Conservation (phyloP, 1,139 yeast species). For the Kazachstania sp. region DNA sequence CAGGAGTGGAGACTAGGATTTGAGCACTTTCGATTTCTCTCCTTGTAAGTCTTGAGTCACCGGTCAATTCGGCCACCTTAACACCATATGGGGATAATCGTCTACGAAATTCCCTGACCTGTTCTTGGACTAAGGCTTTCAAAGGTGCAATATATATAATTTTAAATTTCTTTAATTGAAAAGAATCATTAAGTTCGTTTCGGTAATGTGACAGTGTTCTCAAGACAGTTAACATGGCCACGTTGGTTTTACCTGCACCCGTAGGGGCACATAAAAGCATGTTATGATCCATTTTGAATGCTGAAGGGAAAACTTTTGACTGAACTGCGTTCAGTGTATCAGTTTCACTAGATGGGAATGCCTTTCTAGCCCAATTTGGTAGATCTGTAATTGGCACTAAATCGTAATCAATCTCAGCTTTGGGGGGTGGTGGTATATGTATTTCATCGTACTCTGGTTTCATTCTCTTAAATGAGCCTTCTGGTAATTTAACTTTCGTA, state of each 20-base stretch:
- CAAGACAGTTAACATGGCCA: slow-evolving; percentile 74
- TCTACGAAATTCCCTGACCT: slow-evolving; percentile 75
- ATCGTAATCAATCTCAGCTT: slow-evolving; percentile 38
- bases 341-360: slow-evolving; percentile 65
- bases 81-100: slow-evolving; percentile 61
- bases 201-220: slow-evolving; percentile 52
- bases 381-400: slow-evolving; percentile 53
- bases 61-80: slow-evolving; percentile 82
- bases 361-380: slow-evolving; percentile 76
- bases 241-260: slow-evolving; percentile 97
- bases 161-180: slow-evolving; percentile 54
- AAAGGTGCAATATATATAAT: slow-evolving; percentile 89
- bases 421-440: slow-evolving; percentile 70
- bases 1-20: slow-evolving; percentile 85
- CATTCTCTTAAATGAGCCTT: slow-evolving; percentile 71
- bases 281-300: slow-evolving; percentile 64
- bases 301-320: slow-evolving; percentile 70
- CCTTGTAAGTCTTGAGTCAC: slow-evolving; percentile 74
- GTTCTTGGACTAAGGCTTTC: slow-evolving; percentile 93
- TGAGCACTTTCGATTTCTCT: slow-evolving; percentile 75
- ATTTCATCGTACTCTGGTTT: slow-evolving; percentile 77
- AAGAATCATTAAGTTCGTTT: slow-evolving; percentile 38
- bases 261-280: slow-evolving; percentile 91
- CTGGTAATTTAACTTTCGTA: slow-evolving; percentile 63
- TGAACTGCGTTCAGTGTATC: slow-evolving; percentile 70